Conservation (phyloP, 768 basidiomycete species). For the Paxillus rubicundulus region DNA sequence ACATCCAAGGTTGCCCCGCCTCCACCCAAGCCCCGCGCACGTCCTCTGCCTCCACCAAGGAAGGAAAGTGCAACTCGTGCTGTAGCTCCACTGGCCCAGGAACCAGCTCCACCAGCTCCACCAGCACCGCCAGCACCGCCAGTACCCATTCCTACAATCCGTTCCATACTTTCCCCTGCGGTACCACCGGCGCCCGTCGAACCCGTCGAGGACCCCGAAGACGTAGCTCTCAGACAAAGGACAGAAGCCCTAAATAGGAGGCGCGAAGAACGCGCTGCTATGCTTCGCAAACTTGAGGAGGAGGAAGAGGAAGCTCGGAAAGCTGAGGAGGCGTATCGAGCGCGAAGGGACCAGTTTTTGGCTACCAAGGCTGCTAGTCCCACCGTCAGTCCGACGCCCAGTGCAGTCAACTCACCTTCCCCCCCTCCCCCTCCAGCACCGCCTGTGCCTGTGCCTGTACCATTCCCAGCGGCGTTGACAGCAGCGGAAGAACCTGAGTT, state of each 20-base stretch:
- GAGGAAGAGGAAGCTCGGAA: constrained; percentile 57
- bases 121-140: constrained; percentile 26
- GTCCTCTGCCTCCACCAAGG: constrained; percentile 38
- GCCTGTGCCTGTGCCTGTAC: constrained; percentile 20
- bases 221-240: constrained; percentile 61
- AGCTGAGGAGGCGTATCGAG: constrained; percentile 42
- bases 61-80: constrained; percentile 14
- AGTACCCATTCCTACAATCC: constrained; percentile 20
- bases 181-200: constrained; percentile 44
- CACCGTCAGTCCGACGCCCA: constrained; percentile 25
- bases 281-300: constrained; percentile 68
- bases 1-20: constrained; percentile 31
- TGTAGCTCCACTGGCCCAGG: constrained; percentile 24
- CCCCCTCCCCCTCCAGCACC: constrained; percentile 37
- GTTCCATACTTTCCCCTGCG: constrained; percentile 38
- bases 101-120: constrained; percentile 22
- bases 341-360: constrained; percentile 33
- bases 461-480: constrained; percentile 9
- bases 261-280: constrained; percentile 66
- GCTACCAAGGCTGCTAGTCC: constrained; percentile 37
- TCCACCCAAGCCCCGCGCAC: constrained; percentile 37
- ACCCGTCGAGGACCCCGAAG: constrained; percentile 72
- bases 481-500: constrained; percentile 6
- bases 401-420: constrained; percentile 32
- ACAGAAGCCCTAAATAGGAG: constrained; percentile 73